Conservation (phyloP, 164 flowering plant species). For the Sextonia rubra region DNA sequence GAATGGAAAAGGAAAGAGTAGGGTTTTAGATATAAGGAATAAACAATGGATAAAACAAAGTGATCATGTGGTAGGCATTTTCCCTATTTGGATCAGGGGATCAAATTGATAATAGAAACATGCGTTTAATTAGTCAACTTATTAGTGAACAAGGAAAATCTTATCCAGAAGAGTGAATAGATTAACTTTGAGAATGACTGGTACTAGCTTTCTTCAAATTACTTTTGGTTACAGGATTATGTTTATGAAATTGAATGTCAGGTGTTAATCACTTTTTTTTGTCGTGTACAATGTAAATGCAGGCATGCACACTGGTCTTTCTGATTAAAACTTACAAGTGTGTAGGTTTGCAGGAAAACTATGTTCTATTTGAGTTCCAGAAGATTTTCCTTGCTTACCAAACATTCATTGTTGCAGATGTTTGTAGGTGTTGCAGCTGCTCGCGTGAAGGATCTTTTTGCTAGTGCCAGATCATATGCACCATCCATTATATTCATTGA, state of each 20-base stretch:
- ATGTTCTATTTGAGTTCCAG: not conserved
- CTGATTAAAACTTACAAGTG: too few species aligned
- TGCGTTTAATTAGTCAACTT: slow-evolving; percentile 3
- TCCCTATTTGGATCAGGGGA: not conserved
- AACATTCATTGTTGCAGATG: slow-evolving; percentile 51
- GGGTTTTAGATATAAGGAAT: slow-evolving; percentile 2
- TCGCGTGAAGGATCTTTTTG: slow-evolving; percentile 94
- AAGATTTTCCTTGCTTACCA: slow-evolving; percentile 2
- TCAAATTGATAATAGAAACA: slow-evolving; percentile 2
- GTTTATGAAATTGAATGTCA: not conserved
- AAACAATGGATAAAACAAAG: slow-evolving; percentile 2
- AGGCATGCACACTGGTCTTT: too few species aligned
- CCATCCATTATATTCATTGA: slow-evolving; percentile 96
- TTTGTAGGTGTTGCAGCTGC: slow-evolving; percentile 98
- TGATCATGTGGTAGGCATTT: not conserved
- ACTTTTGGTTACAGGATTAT: not conserved
- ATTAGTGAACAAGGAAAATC: slow-evolving; percentile 1
- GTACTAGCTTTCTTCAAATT: not conserved
- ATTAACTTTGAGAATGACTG: not conserved
- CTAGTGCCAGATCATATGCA: slow-evolving; percentile 85
- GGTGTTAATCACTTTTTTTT: not conserved
- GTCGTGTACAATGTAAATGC: not conserved
- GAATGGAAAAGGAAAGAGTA: not conserved
- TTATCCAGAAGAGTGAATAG: not conserved
- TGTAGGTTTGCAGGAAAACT: not conserved